These are phyloP conservation scores for Przewalskia tangutica DNA, from an alignment of 257 asterid species.

Conservation along the genomic window DNA sequence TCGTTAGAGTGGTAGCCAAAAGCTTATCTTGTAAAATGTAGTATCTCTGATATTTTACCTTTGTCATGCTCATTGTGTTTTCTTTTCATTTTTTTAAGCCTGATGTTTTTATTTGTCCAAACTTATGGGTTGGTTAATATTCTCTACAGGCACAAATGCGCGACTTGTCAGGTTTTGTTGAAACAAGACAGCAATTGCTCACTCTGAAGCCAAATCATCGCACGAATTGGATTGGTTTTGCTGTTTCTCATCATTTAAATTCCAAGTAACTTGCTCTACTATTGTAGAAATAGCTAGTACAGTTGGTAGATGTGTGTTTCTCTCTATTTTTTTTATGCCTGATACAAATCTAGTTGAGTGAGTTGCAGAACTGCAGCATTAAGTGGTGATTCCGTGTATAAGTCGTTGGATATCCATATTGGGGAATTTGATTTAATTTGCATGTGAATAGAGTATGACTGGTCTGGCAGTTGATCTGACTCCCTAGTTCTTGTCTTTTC, in stretches of 20 bases:
- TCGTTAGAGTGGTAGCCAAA: not conserved
- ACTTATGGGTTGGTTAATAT: not conserved
- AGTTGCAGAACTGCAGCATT: not conserved
- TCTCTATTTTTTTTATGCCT: not conserved
- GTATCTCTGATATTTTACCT: not conserved
- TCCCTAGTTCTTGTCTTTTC: not conserved
- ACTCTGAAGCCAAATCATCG: constrained; percentile 95
- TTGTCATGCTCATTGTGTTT: not conserved
- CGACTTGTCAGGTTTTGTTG: constrained; percentile 95
- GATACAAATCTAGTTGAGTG: not conserved
- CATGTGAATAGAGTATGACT: not conserved
- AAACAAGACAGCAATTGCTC: constrained; percentile 91
- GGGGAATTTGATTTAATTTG: not conserved
- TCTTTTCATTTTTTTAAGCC: constrained; percentile 3
- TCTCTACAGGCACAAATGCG: constrained; percentile 93
- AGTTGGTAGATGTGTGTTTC: not conserved
- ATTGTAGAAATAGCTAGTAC: not conserved
- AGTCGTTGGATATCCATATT: not conserved
- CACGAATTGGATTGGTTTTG: constrained; percentile 99
- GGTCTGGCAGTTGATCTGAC: not conserved
- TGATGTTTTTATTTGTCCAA: constrained; percentile 9
- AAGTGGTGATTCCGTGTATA: not conserved
- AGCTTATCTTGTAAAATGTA: not conserved
- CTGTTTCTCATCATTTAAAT: constrained; percentile 91
- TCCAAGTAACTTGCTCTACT: constrained; percentile 39